Base-by-base conservation (phyloP, 1,139 yeast species). In the Magnusiomyces tetraspermus region DNA sequence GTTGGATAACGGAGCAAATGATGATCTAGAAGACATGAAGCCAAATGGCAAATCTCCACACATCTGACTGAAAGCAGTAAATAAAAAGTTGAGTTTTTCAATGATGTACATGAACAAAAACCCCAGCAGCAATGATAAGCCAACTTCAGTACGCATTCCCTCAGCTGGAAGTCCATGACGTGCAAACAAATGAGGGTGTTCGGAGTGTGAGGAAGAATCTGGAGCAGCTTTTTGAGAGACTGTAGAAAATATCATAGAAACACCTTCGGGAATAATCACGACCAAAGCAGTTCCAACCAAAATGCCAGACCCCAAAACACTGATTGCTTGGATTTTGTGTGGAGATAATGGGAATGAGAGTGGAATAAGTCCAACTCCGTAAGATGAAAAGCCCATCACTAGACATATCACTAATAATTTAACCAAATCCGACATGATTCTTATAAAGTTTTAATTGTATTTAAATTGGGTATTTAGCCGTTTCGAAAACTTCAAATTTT, bases 221-320 rank as follows among this genome's bases (percentile, higher is more conserved):
- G 36, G 40, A 5, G 53, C n/a, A 13, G 57, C 42, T 24, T 42
- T 40, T 5, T 42, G 30, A 10, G 43, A 37, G 1, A 23, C 22
- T n/a, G 54, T 21, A 6, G 65, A 62, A 52, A 70, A 72, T 51
- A 78, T 63, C 2, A 76, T 73, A 58, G 76, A 80, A 37, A 80
- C 71, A 4, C 89, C 89, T 64, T 84, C 92, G 0, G 92, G 92
- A 21, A 84, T 73, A 24, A 83, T 79, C 23, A 84, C 72, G n/a
- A 80, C 73, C 52, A 83, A 64, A 0, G 85, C 75, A 0, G 89
- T 79, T 2, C 88, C 83, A 3, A 83, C 70, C 49, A 84, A 71
- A 26, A 84, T 70, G 0, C 92, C 92, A 61, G 77, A 74, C 55
- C 85, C 81, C 51, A 82, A 69, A 13, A 76, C 67, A 1, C 85